phyloP scores from a whole-genome alignment of 108 stramenopile species.

The Cyclostephanos tholiformis region DNA sequence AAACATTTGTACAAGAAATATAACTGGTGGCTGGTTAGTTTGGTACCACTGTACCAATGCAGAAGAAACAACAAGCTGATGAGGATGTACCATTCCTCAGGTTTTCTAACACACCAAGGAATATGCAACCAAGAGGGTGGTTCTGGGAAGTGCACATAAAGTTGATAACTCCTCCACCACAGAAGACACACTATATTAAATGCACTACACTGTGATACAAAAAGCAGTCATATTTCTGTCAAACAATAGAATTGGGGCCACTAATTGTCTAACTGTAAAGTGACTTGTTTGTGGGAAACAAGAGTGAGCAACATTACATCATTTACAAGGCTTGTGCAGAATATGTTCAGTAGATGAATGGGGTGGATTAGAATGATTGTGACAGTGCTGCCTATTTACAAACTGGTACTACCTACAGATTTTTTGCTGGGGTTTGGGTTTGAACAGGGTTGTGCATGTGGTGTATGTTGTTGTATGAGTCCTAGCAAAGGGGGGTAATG shows the following conservation, averaged over 20 bases:
- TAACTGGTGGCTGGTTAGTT: not conserved
- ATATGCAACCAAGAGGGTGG: slow-evolving; percentile 13
- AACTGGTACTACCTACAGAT: not conserved
- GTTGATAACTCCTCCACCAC: not conserved
- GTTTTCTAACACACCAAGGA: slow-evolving; percentile 12
- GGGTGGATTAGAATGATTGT: slow-evolving; percentile 3
- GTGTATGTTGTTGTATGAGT: not conserved
- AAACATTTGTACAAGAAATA: slow-evolving; percentile 27
- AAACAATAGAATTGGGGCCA: not conserved
- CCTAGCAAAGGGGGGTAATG: not conserved
- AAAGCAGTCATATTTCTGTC: not conserved
- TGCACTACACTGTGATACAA: slow-evolving; percentile 1
- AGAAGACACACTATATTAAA: not conserved
- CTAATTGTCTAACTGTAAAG: not conserved
- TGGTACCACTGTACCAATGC: slow-evolving; percentile 27
- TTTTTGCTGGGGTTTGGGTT: no score
- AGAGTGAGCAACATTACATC: not conserved
- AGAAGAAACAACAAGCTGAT: slow-evolving; percentile 20
- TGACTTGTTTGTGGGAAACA: not conserved
- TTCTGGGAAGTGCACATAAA: slow-evolving; percentile 14
- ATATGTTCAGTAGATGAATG: not conserved
- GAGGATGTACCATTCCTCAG: slow-evolving; percentile 30
- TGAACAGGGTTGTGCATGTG: not conserved
- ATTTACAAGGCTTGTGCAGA: not conserved
- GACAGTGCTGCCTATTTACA: slow-evolving; percentile 12